Evolutionary conservation across 2,329 filamentous ascomycete genomes (phyloP).

Genomic region (Trichophyton verrucosum): DNA sequence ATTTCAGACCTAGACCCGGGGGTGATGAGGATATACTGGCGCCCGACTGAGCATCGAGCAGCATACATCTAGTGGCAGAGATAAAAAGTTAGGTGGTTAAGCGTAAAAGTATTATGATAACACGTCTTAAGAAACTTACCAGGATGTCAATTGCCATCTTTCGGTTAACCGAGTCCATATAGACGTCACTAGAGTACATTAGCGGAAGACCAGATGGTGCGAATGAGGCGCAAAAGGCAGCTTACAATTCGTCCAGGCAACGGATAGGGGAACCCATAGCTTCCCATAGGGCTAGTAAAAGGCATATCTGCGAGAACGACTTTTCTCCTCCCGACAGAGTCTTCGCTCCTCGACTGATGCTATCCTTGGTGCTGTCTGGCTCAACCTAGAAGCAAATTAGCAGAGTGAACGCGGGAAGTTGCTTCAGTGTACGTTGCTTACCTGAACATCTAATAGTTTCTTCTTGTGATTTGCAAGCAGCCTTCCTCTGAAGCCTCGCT

Average conservation of each 20-base stretch:
- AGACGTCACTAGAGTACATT: conserved; percentile 56
- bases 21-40: conserved; percentile 93
- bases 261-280: conserved; percentile 93
- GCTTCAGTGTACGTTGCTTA: conserved; percentile 24
- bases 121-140: conserved; percentile 39
- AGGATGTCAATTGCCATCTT: conserved; percentile 90
- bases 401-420: not conserved
- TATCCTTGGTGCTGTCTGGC: conserved; percentile 56
- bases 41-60: conserved; percentile 71
- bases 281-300: conserved; percentile 88
- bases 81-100: not conserved
- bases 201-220: not conserved
- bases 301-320: conserved; percentile 91
- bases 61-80: conserved; percentile 52
- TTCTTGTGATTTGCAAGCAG: conserved; percentile 64
- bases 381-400: conserved; percentile 37
- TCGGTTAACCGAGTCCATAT: conserved; percentile 96
- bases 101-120: too few species aligned
- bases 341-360: conserved; percentile 68
- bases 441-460: conserved; percentile 65
- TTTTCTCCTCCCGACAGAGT: conserved; percentile 94
- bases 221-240: not conserved
- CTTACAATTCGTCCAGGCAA: conserved; percentile 82
- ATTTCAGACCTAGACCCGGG: conserved; percentile 63
- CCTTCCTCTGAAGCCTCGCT: conserved; percentile 75